These are phyloP conservation scores for Arthrinium puccinioides DNA, from an alignment of 2,329 filamentous ascomycete species.

Conservation along the genomic window DNA sequence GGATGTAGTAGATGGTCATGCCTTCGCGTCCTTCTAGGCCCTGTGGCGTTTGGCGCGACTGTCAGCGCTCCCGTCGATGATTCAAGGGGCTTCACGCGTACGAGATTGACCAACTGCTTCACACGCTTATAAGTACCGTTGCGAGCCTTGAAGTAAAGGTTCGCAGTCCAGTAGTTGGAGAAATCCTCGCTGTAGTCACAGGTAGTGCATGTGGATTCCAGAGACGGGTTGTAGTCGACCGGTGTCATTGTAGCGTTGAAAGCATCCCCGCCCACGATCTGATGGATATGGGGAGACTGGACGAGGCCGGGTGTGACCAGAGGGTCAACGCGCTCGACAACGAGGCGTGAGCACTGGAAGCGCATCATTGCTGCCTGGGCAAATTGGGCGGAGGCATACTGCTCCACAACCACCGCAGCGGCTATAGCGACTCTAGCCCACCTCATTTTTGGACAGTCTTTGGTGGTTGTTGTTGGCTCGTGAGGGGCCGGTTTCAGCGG, in stretches of 20 bases:
- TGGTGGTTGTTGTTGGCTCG: too few species aligned
- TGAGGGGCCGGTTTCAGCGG: too few species aligned
- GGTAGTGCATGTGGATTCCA: conserved; percentile 18
- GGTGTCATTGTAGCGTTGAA: conserved; percentile 18
- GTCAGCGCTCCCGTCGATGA: too few species aligned
- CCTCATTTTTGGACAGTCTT: conserved; percentile 15
- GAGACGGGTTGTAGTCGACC: conserved; percentile 16
- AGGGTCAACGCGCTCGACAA: conserved; percentile 24
- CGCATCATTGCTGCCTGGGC: conserved; percentile 18
- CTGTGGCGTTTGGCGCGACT: too few species aligned
- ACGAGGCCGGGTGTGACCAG: conserved; percentile 20
- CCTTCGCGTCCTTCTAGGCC: conserved; percentile 18
- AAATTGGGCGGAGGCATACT: conserved; percentile 20
- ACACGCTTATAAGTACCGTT: conserved; percentile 16
- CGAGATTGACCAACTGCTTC: conserved; percentile 19
- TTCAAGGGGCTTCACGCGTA: background rate
- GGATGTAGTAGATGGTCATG: conserved; percentile 24
- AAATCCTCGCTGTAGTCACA: conserved; percentile 26
- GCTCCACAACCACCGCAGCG: conserved; percentile 15
- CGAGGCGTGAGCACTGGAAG: conserved; percentile 27
- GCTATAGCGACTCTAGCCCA: conserved; percentile 20
- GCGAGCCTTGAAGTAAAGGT: conserved; percentile 21
- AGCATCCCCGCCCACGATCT: conserved; percentile 23
- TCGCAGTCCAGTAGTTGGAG: conserved; percentile 24
- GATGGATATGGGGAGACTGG: conserved; percentile 24